Evolutionary conservation across 768 basidiomycete species (phyloP), one percentile per base, ranked within the genome.

Genomic region (Boletus eberwhitei): DNA sequence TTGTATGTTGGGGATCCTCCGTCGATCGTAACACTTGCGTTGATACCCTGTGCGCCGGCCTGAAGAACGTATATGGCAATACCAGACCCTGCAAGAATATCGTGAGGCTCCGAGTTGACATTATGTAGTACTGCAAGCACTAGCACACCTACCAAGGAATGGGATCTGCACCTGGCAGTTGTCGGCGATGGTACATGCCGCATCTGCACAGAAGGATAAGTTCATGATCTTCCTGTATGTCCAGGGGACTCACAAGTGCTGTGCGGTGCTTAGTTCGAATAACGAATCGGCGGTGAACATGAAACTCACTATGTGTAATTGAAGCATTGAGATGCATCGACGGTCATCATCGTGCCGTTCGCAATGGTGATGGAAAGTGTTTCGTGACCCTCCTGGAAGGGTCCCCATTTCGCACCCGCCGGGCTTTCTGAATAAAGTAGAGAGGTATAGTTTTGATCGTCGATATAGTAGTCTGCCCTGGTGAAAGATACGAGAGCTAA

Each of bases 21-120:
- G 29, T 60, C 61, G 19, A 63, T 51, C 11, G 42, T 26, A 35
- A 64, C 21, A 40, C 51, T 64, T 13, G 61, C 63, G 12, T 55
- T 53, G 19, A 63, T 53, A 1, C 63, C 59, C n/a, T 54, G 41
- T 6, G 45, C 11, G 24, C 61, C 63, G 9, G 63, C 61, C 7
- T 63, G 59, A 35, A 63, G 54, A n/a, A 63, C 56, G n/a, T 55
- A 53, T 41, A 63, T 39, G 19, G 53, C 47, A 41, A 64, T 58
- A 6, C 63, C 61, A 12, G 63, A 64, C 6, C 61, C 63, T 63
- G 29, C 4, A 21, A 36, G 26, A 40, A 9, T 16, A 22, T 37
- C 29, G 16, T 61, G 8, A 58, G 9, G 29, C 7, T 22, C 6
- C 8, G 8, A 29, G 29, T 29, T 2, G n/a, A 11, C 17, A 35